Base-by-base conservation (phyloP, 139 green algal species). In the Parachlorella kessleri region DNA sequence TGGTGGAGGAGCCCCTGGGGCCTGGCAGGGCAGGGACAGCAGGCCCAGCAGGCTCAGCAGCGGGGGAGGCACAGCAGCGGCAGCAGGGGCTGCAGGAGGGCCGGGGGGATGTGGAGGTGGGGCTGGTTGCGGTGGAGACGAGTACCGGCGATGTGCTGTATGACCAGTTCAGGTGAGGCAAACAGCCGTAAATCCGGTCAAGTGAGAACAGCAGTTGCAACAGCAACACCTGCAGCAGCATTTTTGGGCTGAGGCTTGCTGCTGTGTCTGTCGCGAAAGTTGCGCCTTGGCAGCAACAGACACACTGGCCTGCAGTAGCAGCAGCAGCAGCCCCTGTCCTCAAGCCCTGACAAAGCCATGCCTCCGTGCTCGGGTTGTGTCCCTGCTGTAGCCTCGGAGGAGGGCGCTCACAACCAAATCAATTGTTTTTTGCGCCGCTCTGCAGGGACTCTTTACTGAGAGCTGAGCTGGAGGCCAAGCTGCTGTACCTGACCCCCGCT, bases 91-190 rank as follows among this genome's bases (percentile, higher is more conserved):
- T 10, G 40, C 40, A 38, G 36, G 70, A 14, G 24, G 30, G n/a
- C 40, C 30, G 30, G 42, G n/a, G 33, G 28, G n/a, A 14, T 48
- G 76, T 85, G 6, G 74, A 79, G 21, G 38, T 94, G 35, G 92
- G 87, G 10, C 40, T 98, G 10, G 81, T 96, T 28, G 93, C 92
- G 3, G 81, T 98, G 41, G 94, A 98, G 72, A 85, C 83, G 33
- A 84, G 80, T 59, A 95, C 90, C 4, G 94, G 91, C 1, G 87
- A 92, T 55, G 88, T 96, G 35, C 80, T 91, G 39, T 88, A 90
- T 8, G 76, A 70, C 1, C 39, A 90, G 70, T 92, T 94, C 78
- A 84, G 82, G 81, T 87, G 42, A 2, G 78, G 5, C n/a, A n/a
- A n/a, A n/a, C n/a, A n/a, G n/a, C n/a, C n/a, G n/a, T n/a, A n/a